These are phyloP conservation scores for Psophocarpus tetragonolobus DNA, from an alignment of 306 rosid genomes.

Conservation along the genomic window DNA sequence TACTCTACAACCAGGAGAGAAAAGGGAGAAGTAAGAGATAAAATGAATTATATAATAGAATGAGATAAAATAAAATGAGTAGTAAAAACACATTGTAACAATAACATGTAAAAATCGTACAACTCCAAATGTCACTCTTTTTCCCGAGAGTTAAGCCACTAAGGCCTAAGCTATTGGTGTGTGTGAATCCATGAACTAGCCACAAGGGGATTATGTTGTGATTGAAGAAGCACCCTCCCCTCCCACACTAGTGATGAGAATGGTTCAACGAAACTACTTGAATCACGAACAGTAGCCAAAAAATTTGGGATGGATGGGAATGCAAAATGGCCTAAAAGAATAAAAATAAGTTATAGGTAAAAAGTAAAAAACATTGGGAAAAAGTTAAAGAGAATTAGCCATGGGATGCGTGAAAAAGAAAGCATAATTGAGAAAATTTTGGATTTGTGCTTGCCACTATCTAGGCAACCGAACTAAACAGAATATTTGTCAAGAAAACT, in stretches of 20 bases:
- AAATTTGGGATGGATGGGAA: neutral
- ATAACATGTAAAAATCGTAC: neutral
- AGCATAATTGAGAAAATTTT: constrained; percentile 19
- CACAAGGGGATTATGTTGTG: neutral
- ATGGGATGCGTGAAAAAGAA: constrained; percentile 21
- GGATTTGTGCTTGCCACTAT: constrained; percentile 35
- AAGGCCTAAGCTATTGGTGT: neutral
- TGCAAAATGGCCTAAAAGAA: neutral
- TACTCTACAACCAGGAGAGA: neutral
- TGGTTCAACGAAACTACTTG: constrained; percentile 10
- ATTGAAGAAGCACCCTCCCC: neutral
- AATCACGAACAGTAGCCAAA: neutral
- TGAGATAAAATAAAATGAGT: neutral
- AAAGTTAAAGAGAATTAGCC: constrained; percentile 17
- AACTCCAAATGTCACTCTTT: neutral
- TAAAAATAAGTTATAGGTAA: neutral
- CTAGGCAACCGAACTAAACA: constrained; percentile 26
- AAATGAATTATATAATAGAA: neutral
- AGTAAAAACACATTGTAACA: neutral
- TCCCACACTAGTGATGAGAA: neutral
- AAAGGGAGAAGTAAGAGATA: neutral
- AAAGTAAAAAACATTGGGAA: neutral
- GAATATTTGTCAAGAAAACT: constrained; percentile 29
- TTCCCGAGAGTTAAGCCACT: neutral
- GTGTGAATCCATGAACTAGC: neutral